These are phyloP conservation scores for Chrysosporium queenslandicum DNA, from an alignment of 2,329 filamentous ascomycete genomes.

Conservation along the genomic window DNA sequence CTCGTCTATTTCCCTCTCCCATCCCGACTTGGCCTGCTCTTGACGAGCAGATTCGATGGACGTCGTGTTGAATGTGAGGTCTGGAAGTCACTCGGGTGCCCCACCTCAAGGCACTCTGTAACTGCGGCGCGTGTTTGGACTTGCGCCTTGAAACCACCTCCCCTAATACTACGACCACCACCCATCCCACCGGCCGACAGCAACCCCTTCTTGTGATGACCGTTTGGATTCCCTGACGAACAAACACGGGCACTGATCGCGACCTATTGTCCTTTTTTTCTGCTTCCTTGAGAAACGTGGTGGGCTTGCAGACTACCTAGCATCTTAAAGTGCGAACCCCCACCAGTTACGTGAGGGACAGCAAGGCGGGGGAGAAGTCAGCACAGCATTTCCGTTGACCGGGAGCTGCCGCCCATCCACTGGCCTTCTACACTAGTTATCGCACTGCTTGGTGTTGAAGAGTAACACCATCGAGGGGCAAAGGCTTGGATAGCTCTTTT, in stretches of 20 bases:
- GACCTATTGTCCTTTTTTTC: not conserved
- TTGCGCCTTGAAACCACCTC: slow-evolving; percentile 12
- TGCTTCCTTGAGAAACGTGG: not conserved
- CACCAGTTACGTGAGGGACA: not conserved
- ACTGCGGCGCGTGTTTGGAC: slow-evolving; percentile 10
- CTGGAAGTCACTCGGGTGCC: slow-evolving; percentile 9
- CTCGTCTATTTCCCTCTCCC: not conserved
- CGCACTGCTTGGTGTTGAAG: not conserved
- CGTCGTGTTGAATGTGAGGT: too few species aligned
- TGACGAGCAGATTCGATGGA: not conserved
- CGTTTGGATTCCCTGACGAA: not conserved
- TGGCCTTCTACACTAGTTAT: not conserved
- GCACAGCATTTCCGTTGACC: not conserved
- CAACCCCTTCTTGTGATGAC: not conserved
- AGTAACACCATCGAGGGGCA: not conserved
- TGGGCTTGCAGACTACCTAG: not conserved
- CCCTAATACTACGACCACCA: not conserved
- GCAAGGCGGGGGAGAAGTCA: slow-evolving; percentile 5
- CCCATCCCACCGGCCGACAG: not conserved
- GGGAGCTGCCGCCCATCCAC: not conserved
- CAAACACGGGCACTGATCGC: not conserved
- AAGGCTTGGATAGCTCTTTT: slow-evolving; percentile 1
- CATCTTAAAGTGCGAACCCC: not conserved
- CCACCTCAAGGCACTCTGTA: slow-evolving; percentile 13
- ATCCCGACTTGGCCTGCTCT: not conserved